Base-by-base conservation (phyloP, 768 basidiomycete species). In the Lentinula guzmanii region DNA sequence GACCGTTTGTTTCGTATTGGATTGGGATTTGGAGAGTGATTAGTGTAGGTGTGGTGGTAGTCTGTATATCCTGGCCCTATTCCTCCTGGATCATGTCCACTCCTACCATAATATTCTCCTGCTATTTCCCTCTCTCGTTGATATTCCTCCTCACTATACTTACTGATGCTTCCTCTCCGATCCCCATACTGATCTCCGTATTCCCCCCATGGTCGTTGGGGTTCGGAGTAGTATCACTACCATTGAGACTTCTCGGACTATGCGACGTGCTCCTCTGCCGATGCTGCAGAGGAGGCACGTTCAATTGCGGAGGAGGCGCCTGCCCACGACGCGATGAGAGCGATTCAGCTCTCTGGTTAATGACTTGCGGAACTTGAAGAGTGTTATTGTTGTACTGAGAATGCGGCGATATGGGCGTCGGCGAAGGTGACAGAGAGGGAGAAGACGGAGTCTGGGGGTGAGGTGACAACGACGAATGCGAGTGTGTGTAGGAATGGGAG, bases 21-120 rank as follows among this genome's bases (percentile, higher is more conserved):
- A 64, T 77, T 71, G 83, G 79, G 65, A 33, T 80, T 86, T 58
- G 84, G 79, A 5, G 84, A 79, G n/a, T 61, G 61, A 16, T 53
- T 52, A 18, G 34, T 54, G 34, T 54, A 39, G 9, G 16, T 48
- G 21, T 48, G 46, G 21, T 48, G 46, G 11, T 48, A 48, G 21
- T 48, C 46, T 21, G 46, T 48, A 15, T 39, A 34, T 54, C 51
- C 51, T 15, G 51, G 53, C 15, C 28, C 52, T 52, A 33, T 31
- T 52, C 33, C 53, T 18, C 53, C 53, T 39, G 34, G 33, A 39
- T 52, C 51, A 33, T 35, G 31, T 33, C 51, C 31, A 34, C 51
- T 52, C n/a, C 51, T 35, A 52, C 53, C 53, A 37, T 21, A 24
- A 24, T 11, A 48, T 24, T 28, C 46, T 24, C n/a, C 21, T 18